A percentile compares a stretch with the other conserved stretches of the same genome.
phyloP scores from a whole-genome alignment of 2,329 filamentous ascomycete genomes.

The Thermoascus crustaceus region DNA sequence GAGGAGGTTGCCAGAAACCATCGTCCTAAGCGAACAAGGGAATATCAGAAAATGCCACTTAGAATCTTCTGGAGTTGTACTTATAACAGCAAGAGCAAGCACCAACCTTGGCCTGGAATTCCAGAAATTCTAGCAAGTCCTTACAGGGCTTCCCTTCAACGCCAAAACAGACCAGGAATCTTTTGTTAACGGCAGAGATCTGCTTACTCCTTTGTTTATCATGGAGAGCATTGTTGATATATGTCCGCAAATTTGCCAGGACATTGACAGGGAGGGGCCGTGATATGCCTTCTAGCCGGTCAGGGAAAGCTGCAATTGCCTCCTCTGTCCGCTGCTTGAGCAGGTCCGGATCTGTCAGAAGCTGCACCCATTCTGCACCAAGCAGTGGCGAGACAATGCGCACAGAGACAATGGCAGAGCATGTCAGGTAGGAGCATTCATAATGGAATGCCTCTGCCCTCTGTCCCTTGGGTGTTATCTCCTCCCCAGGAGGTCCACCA shows the following conservation, averaged over 20 bases:
- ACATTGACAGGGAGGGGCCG: slow-evolving; percentile 47
- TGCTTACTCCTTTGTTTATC: slow-evolving; percentile 42
- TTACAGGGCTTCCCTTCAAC: slow-evolving; percentile 47
- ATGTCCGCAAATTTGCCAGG: slow-evolving; percentile 49
- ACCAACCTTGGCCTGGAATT: slow-evolving; percentile 45
- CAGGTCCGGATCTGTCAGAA: slow-evolving; percentile 47
- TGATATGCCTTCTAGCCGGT: slow-evolving; percentile 45
- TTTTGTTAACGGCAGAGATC: slow-evolving; percentile 55
- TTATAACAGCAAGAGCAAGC: slow-evolving; percentile 3
- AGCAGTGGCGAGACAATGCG: slow-evolving; percentile 48
- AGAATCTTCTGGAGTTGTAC: too few relatives aligned
- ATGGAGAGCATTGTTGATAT: slow-evolving; percentile 51
- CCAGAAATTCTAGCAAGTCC: slow-evolving; percentile 49
- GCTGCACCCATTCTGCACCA: slow-evolving; percentile 36
- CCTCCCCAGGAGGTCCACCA: slow-evolving; percentile 14
- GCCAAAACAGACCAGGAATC: slow-evolving; percentile 56
- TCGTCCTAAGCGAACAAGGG: slow-evolving; percentile 20
- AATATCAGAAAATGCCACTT: too few relatives aligned
- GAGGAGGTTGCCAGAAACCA: slow-evolving; percentile 37
- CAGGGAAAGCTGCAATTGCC: slow-evolving; percentile 44
- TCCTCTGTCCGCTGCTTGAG: slow-evolving; percentile 48
- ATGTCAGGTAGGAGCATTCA: slow-evolving; percentile 51
- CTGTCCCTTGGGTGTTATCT: slow-evolving; percentile 24
- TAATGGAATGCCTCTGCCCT: slow-evolving; percentile 43
- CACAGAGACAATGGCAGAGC: slow-evolving; percentile 47